phyloP scores from a whole-genome alignment of 1,284 basidiomycete species.

The Irpex lacteus region DNA sequence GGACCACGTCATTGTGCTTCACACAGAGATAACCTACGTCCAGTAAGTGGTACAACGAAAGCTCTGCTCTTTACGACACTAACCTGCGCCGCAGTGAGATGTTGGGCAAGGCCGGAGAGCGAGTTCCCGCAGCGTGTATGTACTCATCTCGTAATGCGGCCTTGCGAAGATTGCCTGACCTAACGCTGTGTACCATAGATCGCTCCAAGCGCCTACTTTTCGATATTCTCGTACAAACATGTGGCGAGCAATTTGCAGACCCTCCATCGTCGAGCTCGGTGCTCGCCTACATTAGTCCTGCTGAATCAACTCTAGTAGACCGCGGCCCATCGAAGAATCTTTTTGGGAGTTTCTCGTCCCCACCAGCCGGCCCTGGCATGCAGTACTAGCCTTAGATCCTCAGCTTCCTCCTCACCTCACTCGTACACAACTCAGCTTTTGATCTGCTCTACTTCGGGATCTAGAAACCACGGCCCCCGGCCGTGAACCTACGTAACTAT shows the following conservation, averaged over 20 bases:
- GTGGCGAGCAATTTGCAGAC: conserved; percentile 26
- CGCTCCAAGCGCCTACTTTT: conserved; percentile 62
- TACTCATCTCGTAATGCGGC: conserved; percentile 1
- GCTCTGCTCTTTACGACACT: conserved; percentile 23
- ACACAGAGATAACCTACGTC: conserved; percentile 61
- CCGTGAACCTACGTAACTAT: not conserved
- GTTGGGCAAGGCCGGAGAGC: conserved; percentile 58
- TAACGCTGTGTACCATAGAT: conserved; percentile 25
- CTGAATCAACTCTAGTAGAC: conserved; percentile 3
- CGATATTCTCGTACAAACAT: conserved; percentile 34
- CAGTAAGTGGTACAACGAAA: conserved; percentile 41
- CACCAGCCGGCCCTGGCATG: not conserved
- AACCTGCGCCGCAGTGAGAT: conserved; percentile 28
- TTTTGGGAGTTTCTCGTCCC: not conserved
- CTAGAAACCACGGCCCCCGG: not conserved
- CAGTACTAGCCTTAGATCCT: not conserved
- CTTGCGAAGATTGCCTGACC: too few species aligned
- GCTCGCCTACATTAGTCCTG: conserved; percentile 1
- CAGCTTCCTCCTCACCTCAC: not conserved
- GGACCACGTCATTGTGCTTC: conserved; percentile 53
- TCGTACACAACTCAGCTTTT: not conserved
- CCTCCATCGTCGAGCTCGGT: not conserved
- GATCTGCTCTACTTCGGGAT: not conserved
- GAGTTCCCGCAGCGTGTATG: conserved; percentile 60
- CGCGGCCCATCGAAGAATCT: not conserved